Conservation (phyloP, 2,329 filamentous ascomycete genomes). For the Aspergillus sp. region DNA sequence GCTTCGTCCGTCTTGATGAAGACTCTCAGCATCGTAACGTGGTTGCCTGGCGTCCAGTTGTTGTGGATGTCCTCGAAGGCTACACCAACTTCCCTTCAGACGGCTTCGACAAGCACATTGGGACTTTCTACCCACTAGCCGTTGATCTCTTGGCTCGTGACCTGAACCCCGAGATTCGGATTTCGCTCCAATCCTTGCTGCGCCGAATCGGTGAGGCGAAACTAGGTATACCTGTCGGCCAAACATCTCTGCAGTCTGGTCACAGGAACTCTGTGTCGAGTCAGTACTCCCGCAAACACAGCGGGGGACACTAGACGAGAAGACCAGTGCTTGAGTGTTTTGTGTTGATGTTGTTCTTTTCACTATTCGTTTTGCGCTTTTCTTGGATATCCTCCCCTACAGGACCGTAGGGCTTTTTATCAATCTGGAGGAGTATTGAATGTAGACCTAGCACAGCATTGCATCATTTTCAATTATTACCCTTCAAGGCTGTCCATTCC, state of each 20-base stretch:
- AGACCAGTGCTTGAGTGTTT: constrained; percentile 12
- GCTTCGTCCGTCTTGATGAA: constrained; percentile 84
- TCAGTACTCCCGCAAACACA: constrained; percentile 32
- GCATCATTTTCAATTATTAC: constrained; percentile 5
- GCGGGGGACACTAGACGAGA: constrained; percentile 25
- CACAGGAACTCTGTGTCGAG: constrained; percentile 41
- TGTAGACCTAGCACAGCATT: constrained; percentile 26
- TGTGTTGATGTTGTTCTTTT: constrained; percentile 6
- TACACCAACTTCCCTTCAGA: constrained; percentile 79
- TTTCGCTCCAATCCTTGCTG: constrained; percentile 74
- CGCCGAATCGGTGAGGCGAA: constrained; percentile 78
- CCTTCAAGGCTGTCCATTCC: neutral
- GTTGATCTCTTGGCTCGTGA: constrained; percentile 83
- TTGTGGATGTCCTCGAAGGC: constrained; percentile 94
- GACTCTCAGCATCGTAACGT: constrained; percentile 98
- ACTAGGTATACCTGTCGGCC: constrained; percentile 49
- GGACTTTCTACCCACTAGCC: constrained; percentile 80
- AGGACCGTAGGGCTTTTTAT: constrained; percentile 21
- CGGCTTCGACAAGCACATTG: constrained; percentile 77
- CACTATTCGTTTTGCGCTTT: constrained; percentile 17
- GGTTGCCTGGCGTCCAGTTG: constrained; percentile 92
- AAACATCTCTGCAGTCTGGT: constrained; percentile 26
- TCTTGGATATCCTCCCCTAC: constrained; percentile 36
- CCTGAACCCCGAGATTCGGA: constrained; percentile 74
- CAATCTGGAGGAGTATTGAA: constrained; percentile 19